Evolutionary conservation across 495 filamentous ascomycete species (phyloP), one percentile per base, ranked within the genome.

Genomic region (Talaromyces trachyspermus): DNA sequence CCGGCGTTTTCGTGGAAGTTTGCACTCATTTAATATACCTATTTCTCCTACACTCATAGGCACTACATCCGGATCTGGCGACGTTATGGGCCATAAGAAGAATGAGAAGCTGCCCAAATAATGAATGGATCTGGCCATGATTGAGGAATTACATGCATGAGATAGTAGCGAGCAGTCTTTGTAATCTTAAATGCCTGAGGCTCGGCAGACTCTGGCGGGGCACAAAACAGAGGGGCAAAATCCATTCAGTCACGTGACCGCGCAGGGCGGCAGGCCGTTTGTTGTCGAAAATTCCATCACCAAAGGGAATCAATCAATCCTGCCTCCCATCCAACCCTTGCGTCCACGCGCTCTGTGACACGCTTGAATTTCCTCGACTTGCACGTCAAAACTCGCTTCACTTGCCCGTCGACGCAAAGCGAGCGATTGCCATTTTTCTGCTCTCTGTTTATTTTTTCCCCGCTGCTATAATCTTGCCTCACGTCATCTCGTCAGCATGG

Each of bases 401-500:
- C 35, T 20, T 38, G 17, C 11, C 22, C 15, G 9, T 38, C 17
- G 10, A 22, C 17, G 40, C 46, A 46, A 43, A 43, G 25, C 41
- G 46, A 50, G 50, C 54, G 53, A 54, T 57, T 56, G 56, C 59
- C 53, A 49, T 56, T 51, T 53, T 46, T 51, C 29, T 42, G 39
- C 53, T 51, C 51, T 54, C 49, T 46, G 30, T 36, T 23, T 22
- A 46, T 36, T 36, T 22, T 46, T 47, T 46, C 50, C 58, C 52
- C 53, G 55, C 53, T 57, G 51, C 52, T 51, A 40, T 23, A 30
- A 3, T 30, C 44, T 33, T 49, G 32, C 19, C 43, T 43, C 18
- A 45, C 40, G 48, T 61, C 56, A 60, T 54, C 65, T 58, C 69
- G 56, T 54, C 49, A 57, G 53, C 64, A 91, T 89, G 84, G 78